Base-by-base conservation (phyloP, 106 monocot genomes). In the Iris macrosiphon region DNA sequence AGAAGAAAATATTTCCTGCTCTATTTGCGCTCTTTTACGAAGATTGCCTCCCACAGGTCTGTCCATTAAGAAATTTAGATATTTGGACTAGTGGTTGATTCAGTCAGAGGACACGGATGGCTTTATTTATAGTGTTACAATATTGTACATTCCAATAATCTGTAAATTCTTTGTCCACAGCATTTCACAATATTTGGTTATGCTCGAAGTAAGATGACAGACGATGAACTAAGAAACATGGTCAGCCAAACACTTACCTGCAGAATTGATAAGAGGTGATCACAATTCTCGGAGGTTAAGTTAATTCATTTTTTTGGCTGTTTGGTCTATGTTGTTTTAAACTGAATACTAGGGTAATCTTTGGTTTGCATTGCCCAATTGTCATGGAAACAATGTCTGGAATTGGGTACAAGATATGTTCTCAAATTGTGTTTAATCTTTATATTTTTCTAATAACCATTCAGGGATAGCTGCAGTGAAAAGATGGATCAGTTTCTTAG, bases 1-100 rank as follows among this genome's bases (percentile, higher is more conserved):
- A 74, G 65, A 90, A 84, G 66, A 90, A 90, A 63, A 90, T 90
- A 66, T 90, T 90, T 54, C 89, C 89, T 66, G 89, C 89, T 20
- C 63, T 90, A 11, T 90, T 90, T 62, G 89, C 89, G 3, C 84
- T 90, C 19, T 90, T 77, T 59, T 84, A 84, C 40, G 89, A 90
- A 68, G 89, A 67, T 49, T 90, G 80, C 62, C 81, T 90, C 24
- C 89, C 84, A 14, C 55, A 90, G 84, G 89, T 84, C 3, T 35
- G 31, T 52, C 60, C n/a, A 15, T 52, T 24, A 11, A n/a, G 22
- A 40, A 18, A 37, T 30, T 15, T 48, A 49, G 6, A 10, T 33
- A 4, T 15, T 7, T 52, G n/a, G n/a, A n/a, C 24, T 16, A 9
- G 3, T 31, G 11, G 16, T 23, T n/a, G n/a, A n/a, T n/a, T n/a